Evolutionary conservation across 768 basidiomycete genomes (phyloP).

Genomic region (Cyclocybe cylindracea): DNA sequence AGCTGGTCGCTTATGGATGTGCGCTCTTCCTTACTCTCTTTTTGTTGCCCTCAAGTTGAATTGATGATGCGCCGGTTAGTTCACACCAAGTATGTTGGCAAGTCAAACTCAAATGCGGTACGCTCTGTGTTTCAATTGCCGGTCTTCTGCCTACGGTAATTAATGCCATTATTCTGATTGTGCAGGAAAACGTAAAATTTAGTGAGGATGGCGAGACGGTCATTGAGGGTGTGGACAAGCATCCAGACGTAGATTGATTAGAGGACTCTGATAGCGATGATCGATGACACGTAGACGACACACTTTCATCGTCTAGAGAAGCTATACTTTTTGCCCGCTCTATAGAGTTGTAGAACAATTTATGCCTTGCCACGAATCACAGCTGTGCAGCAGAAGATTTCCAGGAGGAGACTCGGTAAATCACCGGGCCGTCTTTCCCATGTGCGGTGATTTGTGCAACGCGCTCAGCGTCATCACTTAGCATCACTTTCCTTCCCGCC

Average conservation of each 20-base stretch:
- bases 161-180: slow-evolving; percentile 1
- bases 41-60: not conserved
- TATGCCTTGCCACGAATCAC: too few species aligned
- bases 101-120: slow-evolving; percentile 51
- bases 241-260: slow-evolving; percentile 6
- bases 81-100: slow-evolving; percentile 86
- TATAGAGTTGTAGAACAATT: not conserved
- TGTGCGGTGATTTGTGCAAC: too few species aligned
- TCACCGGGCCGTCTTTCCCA: too few species aligned
- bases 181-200: slow-evolving; percentile 74
- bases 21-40: slow-evolving; percentile 3
- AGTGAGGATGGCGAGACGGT: slow-evolving; percentile 77
- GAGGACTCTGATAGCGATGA: not conserved
- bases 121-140: slow-evolving; percentile 17
- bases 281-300: not conserved
- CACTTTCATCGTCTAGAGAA: not conserved
- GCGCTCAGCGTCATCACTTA: too few species aligned
- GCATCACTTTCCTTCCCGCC: too few species aligned
- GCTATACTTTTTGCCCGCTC: not conserved
- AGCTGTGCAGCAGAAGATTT: too few species aligned
- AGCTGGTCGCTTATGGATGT: slow-evolving; percentile 84
- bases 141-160: not conserved
- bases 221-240: slow-evolving; percentile 58
- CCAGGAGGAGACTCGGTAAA: too few species aligned
- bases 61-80: slow-evolving; percentile 38